These are phyloP conservation scores for Colletotrichum sp. DNA, from an alignment of 2,329 filamentous ascomycete genomes.

Conservation along the genomic window DNA sequence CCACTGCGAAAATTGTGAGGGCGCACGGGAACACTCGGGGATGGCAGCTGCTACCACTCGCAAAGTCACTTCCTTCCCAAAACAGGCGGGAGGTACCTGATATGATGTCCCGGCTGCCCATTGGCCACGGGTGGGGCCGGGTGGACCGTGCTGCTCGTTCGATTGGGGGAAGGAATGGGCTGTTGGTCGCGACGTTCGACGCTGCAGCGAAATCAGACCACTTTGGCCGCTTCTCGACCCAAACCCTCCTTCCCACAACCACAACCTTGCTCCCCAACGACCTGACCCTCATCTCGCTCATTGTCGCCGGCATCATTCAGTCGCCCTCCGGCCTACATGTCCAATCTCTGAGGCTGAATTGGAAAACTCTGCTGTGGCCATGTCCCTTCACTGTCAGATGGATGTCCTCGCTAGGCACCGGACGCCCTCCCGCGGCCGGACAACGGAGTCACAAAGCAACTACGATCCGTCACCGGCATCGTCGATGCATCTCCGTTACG, in stretches of 20 bases:
- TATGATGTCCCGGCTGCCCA: neutral
- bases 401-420: neutral
- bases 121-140: neutral
- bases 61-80: neutral
- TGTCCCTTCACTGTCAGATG: neutral
- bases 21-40: slow-evolving; percentile 9
- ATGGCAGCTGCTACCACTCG: neutral
- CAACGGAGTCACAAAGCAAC: neutral
- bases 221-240: neutral
- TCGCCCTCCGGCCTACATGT: neutral
- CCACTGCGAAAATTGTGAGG: slow-evolving; percentile 1
- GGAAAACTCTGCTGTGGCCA: neutral
- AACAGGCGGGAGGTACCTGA: neutral
- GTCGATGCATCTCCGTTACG: neutral
- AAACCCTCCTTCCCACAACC: neutral
- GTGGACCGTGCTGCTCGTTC: slow-evolving; percentile 2
- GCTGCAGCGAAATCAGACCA: slow-evolving; percentile 15
- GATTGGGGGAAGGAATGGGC: neutral
- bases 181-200: slow-evolving; percentile 12
- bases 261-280: neutral
- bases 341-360: neutral
- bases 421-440: neutral
- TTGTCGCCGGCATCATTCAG: neutral
- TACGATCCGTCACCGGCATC: neutral
- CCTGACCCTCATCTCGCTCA: neutral